Evolutionary conservation across 345 rosid genomes (phyloP), one percentile per base, ranked within the genome.

Genomic region (Citrus australasica): DNA sequence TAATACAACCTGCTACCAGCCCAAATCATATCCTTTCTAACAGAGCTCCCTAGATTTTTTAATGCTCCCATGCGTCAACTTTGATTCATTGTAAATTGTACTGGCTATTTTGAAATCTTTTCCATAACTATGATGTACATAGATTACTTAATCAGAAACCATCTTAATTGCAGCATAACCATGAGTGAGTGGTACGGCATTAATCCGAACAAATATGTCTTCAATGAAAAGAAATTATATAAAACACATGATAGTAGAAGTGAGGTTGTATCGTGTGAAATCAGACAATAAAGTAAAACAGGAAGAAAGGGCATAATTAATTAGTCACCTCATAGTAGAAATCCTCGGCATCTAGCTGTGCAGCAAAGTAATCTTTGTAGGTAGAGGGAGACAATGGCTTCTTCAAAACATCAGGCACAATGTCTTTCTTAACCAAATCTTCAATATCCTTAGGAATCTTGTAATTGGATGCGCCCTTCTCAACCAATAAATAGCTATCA

Each of bases 291-390:
- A 60, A 60, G 65, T 25, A 62, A 16, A 62, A 62, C 17, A 61
- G 6, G 33, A 61, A 27, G 65, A 27, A 61, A 27, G 67, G 37
- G 21, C 33, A 28, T 27, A 6, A 32, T 63, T 63, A 63, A 28
- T 51, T 3, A 65, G 35, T 32, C 75, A 73, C 76, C 83, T 83
- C 73, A 37, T 28, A 14, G 65, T 83, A 80, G 76, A 73, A 64
- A 78, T 77, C 82, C 71, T 83, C 86, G 0, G 83, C 86, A 74
- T 80, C 69, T 24, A 83, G 77, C 74, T 75, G 77, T 6, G 85
- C 83, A 63, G 79, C 78, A 60, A 80, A 78, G 30, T 69, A 71
- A 33, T 76, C 81, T 61, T 28, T 79, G 81, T 84, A 82, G 0
- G 84, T 81, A 0, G 79, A 79, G 2, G 76, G 60, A 73, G 84